A percentile compares a stretch with the other conserved stretches of the same genome.
These are phyloP conservation scores for Macadamia integrifolia DNA, from an alignment of 164 flowering plant genomes.

Conservation along the genomic window DNA sequence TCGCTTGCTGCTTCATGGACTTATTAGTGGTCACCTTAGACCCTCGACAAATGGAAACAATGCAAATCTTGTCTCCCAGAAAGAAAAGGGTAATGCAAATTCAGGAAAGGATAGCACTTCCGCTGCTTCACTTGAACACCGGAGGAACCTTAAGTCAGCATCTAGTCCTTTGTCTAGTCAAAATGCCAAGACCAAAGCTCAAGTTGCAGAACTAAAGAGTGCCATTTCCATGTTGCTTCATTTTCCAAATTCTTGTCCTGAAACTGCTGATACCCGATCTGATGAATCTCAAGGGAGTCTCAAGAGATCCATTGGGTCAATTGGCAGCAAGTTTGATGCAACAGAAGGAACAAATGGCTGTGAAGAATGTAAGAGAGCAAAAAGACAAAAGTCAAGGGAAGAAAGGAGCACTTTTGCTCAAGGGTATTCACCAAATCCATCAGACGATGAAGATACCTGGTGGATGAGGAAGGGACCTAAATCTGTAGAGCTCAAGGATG, in stretches of 20 bases:
- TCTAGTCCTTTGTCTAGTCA: conserved; percentile 20
- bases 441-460: conserved; percentile 88
- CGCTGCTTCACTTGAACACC: conserved; percentile 28
- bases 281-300: conserved; percentile 56
- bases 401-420: conserved; percentile 46
- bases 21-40: conserved; percentile 18
- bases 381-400: conserved; percentile 66
- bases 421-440: conserved; percentile 36
- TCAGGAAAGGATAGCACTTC: conserved; percentile 30
- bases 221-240: conserved; percentile 60
- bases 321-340: conserved; percentile 28
- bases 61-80: conserved; percentile 16
- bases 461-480: conserved; percentile 79
- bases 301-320: conserved; percentile 45
- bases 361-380: conserved; percentile 80
- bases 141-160: conserved; percentile 28
- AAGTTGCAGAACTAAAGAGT: conserved; percentile 58
- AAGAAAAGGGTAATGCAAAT: conserved; percentile 19
- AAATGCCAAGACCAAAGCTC: conserved; percentile 24
- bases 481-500: conserved; percentile 53
- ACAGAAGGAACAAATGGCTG: conserved; percentile 78
- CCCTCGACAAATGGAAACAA: conserved; percentile 12
- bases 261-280: conserved; percentile 26
- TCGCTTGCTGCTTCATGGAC: conserved; percentile 61
- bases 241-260: conserved; percentile 36